Conservation (phyloP, 257 asterid species). For the Leonotis leonurus region DNA sequence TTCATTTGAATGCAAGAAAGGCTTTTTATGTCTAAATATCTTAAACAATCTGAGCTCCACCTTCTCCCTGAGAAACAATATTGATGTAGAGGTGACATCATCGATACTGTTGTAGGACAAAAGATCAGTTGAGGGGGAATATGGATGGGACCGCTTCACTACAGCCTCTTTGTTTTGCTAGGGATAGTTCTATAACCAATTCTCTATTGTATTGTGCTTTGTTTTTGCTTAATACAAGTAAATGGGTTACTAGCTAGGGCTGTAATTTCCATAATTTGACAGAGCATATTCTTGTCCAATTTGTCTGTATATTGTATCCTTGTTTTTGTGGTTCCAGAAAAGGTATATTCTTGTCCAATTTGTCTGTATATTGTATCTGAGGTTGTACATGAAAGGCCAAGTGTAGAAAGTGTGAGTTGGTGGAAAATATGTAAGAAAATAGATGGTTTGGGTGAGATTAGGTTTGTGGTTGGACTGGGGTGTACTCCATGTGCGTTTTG, state of each 20-base stretch:
- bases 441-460: slow-evolving; percentile 27
- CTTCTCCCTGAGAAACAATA: too few species aligned
- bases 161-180: slow-evolving; percentile 1
- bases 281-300: background rate
- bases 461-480: slow-evolving; percentile 30
- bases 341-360: slow-evolving; percentile 18
- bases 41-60: too few species aligned
- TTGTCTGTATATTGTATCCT: background rate
- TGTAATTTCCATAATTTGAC: slow-evolving; percentile 12
- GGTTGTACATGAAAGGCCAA: background rate
- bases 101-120: background rate
- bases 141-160: slow-evolving; percentile 6
- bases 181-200: background rate
- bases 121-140: slow-evolving; percentile 8
- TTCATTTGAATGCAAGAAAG: background rate
- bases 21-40: too few species aligned
- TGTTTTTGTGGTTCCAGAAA: slow-evolving; percentile 26
- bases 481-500: slow-evolving; percentile 23
- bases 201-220: background rate
- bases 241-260: slow-evolving; percentile 10
- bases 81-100: background rate
- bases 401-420: slow-evolving; percentile 23
- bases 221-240: slow-evolving; percentile 3
- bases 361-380: slow-evolving; percentile 3
- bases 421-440: slow-evolving; percentile 20